A percentile compares a stretch with the other conserved stretches of the same genome.
Evolutionary conservation across 805 yeast genomes (phyloP).

Genomic region (Saturnispora zaruensis): DNA sequence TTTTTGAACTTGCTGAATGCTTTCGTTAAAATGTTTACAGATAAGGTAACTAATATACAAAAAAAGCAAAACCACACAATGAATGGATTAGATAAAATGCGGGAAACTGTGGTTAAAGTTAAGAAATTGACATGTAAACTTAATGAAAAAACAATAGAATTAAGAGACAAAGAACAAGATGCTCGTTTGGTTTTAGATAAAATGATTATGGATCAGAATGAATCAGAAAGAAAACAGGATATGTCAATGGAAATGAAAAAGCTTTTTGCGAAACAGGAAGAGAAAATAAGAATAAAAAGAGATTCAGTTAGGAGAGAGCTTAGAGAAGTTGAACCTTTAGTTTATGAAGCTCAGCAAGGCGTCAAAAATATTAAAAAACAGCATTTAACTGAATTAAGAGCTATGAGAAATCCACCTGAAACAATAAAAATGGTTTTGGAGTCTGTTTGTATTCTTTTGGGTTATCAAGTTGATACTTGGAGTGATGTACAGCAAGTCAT

Average conservation of each 20-base stretch:
- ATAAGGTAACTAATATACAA: slow-evolving; percentile 43
- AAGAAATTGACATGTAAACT: slow-evolving; percentile 47
- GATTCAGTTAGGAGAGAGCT: slow-evolving; percentile 52
- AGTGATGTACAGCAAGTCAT: slow-evolving; percentile 74
- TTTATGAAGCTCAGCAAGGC: slow-evolving; percentile 74
- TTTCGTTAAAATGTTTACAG: slow-evolving; percentile 36
- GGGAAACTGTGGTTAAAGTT: slow-evolving; percentile 71
- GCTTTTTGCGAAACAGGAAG: slow-evolving; percentile 60
- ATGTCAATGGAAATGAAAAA: slow-evolving; percentile 71
- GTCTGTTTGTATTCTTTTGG: slow-evolving; percentile 77
- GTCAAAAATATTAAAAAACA: slow-evolving; percentile 91
- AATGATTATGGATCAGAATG: slow-evolving; percentile 80
- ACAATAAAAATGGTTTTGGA: slow-evolving; percentile 80
- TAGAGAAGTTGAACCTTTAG: slow-evolving; percentile 76
- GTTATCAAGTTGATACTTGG: slow-evolving; percentile 63
- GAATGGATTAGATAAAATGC: slow-evolving; percentile 63
- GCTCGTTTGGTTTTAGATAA: slow-evolving; percentile 64
- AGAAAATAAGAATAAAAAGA: slow-evolving; percentile 46
- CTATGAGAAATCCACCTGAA: slow-evolving; percentile 86
- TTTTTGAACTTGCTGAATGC: slow-evolving; percentile 42
- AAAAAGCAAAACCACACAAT: slow-evolving; percentile 63
- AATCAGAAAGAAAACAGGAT: slow-evolving; percentile 83
- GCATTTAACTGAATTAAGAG: slow-evolving; percentile 79
- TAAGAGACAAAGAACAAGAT: slow-evolving; percentile 51
- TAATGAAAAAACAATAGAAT: slow-evolving; percentile 40